Base-by-base conservation (phyloP, 495 filamentous ascomycete genomes). In the Aspergillus avenaceus region DNA sequence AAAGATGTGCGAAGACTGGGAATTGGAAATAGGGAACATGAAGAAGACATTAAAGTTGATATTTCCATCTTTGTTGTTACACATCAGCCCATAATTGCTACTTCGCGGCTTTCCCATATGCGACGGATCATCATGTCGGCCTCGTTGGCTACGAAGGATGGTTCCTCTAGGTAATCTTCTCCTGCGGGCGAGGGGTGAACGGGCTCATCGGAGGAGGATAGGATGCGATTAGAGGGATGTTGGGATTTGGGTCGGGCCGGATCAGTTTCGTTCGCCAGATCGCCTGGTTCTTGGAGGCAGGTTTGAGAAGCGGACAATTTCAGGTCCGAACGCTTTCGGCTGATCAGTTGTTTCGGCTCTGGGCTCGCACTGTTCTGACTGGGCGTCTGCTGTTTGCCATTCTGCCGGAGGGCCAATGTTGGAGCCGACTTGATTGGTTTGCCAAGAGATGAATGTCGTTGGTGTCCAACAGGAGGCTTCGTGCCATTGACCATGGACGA, bases 21-120 rank as follows among this genome's bases (percentile, higher is more conserved):
- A 47, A 32, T 53, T 8, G 28, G 41, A 19, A 16, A 12, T 36
- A 22, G 34, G 52, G 47, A 19, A 40, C 50, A 37, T 23, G 34
- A 41, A 5, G 26, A 21, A n/a, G 16, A 11, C 11, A 37, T 5
- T 2, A 26, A 16, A 18, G n/a, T 21, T 38, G 34, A 7, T 1
- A 9, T 38, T 38, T n/a, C n/a, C n/a, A 18, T 38, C 11, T 14
- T 21, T 19, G 16, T 45, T 38, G 27, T 45, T 49, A 31, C 52
- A 53, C 49, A 45, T 54, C 47, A 75, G 28, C 67, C 62, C 13
- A 65, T 67, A 14, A 58, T 61, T 5, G 72, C 69, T 2, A 73
- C 69, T 45, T 74, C 70, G 32, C 73, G 71, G 51, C 67, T 74
- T 26, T 76, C 70, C 73, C 73, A 76, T 58, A 76, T 72, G 29